These are phyloP conservation scores for Candida maesae DNA, from an alignment of 805 yeast genomes.

Conservation along the genomic window DNA sequence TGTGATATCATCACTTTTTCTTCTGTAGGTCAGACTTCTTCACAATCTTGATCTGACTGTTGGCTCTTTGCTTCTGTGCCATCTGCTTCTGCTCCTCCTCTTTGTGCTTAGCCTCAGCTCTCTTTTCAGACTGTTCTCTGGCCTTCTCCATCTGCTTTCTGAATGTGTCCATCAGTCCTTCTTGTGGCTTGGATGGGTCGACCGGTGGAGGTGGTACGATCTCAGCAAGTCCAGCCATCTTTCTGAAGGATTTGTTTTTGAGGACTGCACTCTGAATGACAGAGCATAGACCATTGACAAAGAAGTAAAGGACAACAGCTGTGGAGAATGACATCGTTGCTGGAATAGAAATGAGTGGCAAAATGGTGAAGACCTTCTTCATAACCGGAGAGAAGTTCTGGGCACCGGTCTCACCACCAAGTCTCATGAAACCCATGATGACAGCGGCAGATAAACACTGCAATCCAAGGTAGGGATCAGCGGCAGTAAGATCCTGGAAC, in stretches of 20 bases:
- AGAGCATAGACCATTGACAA: slow-evolving; percentile 74
- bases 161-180: slow-evolving; percentile 35
- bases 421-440: slow-evolving; percentile 68
- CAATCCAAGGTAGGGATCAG: slow-evolving; percentile 90
- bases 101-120: slow-evolving; percentile 32
- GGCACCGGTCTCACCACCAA: slow-evolving; percentile 92
- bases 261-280: slow-evolving; percentile 67
- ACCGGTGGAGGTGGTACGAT: slow-evolving; percentile 49
- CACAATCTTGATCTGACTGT: slow-evolving; percentile 26
- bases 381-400: slow-evolving; percentile 58
- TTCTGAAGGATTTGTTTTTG: slow-evolving; percentile 57
- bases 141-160: slow-evolving; percentile 38
- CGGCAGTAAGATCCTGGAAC: slow-evolving; percentile 75
- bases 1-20: slow-evolving; percentile 7
- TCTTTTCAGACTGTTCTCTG: slow-evolving; percentile 36
- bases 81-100: slow-evolving; percentile 31
- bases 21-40: slow-evolving; percentile 19
- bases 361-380: slow-evolving; percentile 62
- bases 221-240: slow-evolving; percentile 52
- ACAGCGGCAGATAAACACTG: slow-evolving; percentile 78
- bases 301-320: slow-evolving; percentile 81
- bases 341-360: slow-evolving; percentile 83
- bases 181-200: slow-evolving; percentile 31
- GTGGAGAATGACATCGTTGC: slow-evolving; percentile 84
- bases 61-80: slow-evolving; percentile 30